Percentiles rank a stretch among this genome's conserved stretches.
Conservation (phyloP, 1,139 yeast genomes). For the Hyphopichia burtonii region DNA sequence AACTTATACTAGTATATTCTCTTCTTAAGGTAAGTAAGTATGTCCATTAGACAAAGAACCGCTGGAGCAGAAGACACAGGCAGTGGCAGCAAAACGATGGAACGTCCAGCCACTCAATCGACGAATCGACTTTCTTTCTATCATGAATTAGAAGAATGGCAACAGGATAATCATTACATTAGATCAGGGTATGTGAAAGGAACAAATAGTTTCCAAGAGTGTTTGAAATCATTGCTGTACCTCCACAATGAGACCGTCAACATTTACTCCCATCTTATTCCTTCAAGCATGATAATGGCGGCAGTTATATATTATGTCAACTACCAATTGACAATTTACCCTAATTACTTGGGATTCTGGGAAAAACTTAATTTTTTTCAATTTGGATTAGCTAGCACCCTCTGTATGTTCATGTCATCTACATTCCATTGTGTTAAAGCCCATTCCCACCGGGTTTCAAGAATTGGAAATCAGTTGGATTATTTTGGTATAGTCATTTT, state of each 20-base stretch:
- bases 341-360: constrained; percentile 41
- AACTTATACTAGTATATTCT: no score
- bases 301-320: constrained; percentile 23
- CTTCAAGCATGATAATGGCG: constrained; percentile 43
- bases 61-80: not conserved
- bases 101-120: not conserved
- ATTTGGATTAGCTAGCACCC: constrained; percentile 41
- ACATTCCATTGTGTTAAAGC: constrained; percentile 74
- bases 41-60: not conserved
- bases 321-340: constrained; percentile 35
- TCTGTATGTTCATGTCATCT: constrained; percentile 72
- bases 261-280: constrained; percentile 77
- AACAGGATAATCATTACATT: constrained; percentile 79
- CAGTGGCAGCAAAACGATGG: no score
- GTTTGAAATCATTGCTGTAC: constrained; percentile 58
- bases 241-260: constrained; percentile 86
- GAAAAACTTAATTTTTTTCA: constrained; percentile 37
- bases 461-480: constrained; percentile 77
- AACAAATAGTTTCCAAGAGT: constrained; percentile 52
- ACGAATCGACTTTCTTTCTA: constrained; percentile 19
- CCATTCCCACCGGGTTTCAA: constrained; percentile 63
- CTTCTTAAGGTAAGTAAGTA: not conserved
- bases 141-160: constrained; percentile 73
- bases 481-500: constrained; percentile 82
- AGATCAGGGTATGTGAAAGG: constrained; percentile 72